Base-by-base conservation (phyloP, 257 asterid species). In the Solanum verrucosum region DNA sequence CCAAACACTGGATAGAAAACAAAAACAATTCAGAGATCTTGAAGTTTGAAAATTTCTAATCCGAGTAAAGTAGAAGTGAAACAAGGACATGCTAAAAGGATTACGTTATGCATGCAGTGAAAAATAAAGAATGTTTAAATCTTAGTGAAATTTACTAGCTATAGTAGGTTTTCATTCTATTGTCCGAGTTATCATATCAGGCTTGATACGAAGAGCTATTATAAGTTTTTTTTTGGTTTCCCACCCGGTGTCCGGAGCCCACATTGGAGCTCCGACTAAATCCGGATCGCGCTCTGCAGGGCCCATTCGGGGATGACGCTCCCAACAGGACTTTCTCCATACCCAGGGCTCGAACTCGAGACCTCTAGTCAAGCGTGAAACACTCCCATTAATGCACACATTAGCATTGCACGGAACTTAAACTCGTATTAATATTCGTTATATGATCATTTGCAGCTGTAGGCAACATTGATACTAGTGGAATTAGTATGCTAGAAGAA, bases 381-480 rank as follows among this genome's bases (percentile, higher is more conserved):
- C 42, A 38, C 42, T 38, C 9, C 11, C 9, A 38, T 3, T 2
- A 9, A 11, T 38, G 42, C 10, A 38, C 42, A 37, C 40, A 37
- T 37, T 37, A 40, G 0, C 44, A 16, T 52, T 16, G 3, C 1
- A 33, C 23, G 23, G 3, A 75, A 77, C 34, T 37, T 38, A 38
- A 37, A 77, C 60, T 77, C 4, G 14, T 78, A 9, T 14, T 78
- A 25, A 81, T 15, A 46, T 23, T 86, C 27, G 9, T 16, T 82
- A 10, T 59, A 87, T 33, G 21, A 89, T 65, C 70, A 63, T 63
- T 5, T 23, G 86, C 96, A 97, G 99, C 99, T 56, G 96, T 97
- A 13, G 99, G 96, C 25, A 97, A 96, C 94, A 96, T 97, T 42
- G 99, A 97, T 68, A 97, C 99, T 6, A 97, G 99, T 27, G 99